Percentiles rank a stretch among this genome's conserved stretches.
These are phyloP conservation scores for Pichia sp. DNA, from an alignment of 1,139 yeast genomes.

Conservation along the genomic window DNA sequence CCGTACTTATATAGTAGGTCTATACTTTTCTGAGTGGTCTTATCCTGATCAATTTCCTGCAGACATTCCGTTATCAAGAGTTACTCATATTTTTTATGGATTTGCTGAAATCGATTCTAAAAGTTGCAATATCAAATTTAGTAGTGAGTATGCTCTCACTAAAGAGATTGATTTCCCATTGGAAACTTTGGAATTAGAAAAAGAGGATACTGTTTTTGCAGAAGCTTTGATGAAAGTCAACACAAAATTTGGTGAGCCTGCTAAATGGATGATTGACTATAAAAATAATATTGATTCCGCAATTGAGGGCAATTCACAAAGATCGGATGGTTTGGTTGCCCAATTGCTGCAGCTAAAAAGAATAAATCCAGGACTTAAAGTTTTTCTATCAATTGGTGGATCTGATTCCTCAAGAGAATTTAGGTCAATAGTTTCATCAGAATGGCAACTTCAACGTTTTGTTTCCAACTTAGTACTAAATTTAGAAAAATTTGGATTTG, in stretches of 20 bases:
- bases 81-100: constrained; percentile 73
- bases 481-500: constrained; percentile 56
- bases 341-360: constrained; percentile 48
- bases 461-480: constrained; percentile 41
- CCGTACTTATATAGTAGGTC: constrained; percentile 8
- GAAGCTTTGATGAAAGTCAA: constrained; percentile 1
- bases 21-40: constrained; percentile 62
- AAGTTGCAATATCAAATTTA: constrained; percentile 36
- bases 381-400: constrained; percentile 81
- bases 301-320: neutral
- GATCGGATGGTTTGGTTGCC: constrained; percentile 33
- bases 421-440: constrained; percentile 36
- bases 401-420: constrained; percentile 62
- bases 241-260: neutral
- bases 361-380: constrained; percentile 43
- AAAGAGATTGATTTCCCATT: constrained; percentile 12
- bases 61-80: constrained; percentile 49
- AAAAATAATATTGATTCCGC: neutral
- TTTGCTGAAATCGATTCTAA: constrained; percentile 52
- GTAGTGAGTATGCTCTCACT: neutral
- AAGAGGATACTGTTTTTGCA: neutral
- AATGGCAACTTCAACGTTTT: constrained; percentile 38
- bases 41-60: constrained; percentile 62
- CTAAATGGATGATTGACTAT: constrained; percentile 7
- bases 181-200: neutral